These are phyloP conservation scores for Silene coronaria DNA, from an alignment of 179 eudicot species.

Conservation along the genomic window DNA sequence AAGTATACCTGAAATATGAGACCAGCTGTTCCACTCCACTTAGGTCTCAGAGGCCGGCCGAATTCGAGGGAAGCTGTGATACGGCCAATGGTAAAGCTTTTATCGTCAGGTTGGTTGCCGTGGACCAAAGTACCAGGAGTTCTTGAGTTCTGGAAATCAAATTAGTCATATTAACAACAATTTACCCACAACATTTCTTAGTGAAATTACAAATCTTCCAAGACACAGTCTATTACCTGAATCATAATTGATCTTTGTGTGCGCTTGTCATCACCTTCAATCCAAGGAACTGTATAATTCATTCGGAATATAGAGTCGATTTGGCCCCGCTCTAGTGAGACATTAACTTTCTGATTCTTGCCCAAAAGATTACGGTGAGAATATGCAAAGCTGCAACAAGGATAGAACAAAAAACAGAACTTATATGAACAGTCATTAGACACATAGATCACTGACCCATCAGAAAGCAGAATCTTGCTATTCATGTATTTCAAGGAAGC, in stretches of 20 bases:
- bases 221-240: constrained; percentile 47
- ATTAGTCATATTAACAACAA: neutral
- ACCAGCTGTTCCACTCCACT: constrained; percentile 98
- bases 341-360: constrained; percentile 86
- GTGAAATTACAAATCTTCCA: neutral
- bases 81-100: constrained; percentile 75
- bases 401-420: neutral
- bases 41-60: constrained; percentile 84
- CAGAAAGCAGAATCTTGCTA: neutral
- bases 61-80: constrained; percentile 88
- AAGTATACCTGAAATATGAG: constrained; percentile 77
- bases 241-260: constrained; percentile 85
- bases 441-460: neutral
- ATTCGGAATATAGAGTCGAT: constrained; percentile 86
- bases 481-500: neutral
- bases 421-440: constrained; percentile 1
- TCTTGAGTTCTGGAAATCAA: constrained; percentile 67
- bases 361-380: constrained; percentile 94
- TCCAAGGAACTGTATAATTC: constrained; percentile 97
- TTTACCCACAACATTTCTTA: neutral
- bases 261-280: constrained; percentile 97
- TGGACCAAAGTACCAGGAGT: constrained; percentile 95
- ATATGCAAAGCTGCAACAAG: constrained; percentile 82
- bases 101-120: constrained; percentile 70
- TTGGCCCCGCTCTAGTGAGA: constrained; percentile 95